Percentiles rank a stretch among this genome's conserved stretches.
Conservation (phyloP, 176 grass and related monocot genomes). For the Tuctoria greenei region DNA sequence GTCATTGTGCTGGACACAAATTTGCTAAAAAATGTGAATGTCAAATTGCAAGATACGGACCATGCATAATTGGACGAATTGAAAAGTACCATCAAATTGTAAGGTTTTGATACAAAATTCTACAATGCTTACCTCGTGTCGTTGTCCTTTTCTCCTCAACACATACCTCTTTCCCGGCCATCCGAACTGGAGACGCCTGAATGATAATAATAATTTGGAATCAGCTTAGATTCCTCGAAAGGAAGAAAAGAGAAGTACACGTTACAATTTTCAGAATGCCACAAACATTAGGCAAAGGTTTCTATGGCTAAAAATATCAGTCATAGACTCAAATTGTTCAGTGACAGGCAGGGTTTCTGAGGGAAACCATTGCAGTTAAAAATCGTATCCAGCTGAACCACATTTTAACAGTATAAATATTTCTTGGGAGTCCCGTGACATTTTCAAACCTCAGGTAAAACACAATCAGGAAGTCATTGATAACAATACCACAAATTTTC, state of each 20-base stretch:
- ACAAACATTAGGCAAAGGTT: not conserved
- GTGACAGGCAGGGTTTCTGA: not conserved
- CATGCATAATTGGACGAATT: not conserved
- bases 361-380: not conserved
- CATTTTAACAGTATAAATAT: not conserved
- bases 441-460: not conserved
- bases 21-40: not conserved
- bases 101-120: not conserved
- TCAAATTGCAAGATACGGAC: not conserved
- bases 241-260: not conserved
- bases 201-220: not conserved
- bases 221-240: not conserved
- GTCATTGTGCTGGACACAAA: not conserved
- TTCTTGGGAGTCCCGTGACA: not conserved
- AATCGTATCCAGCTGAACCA: not conserved
- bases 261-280: not conserved
- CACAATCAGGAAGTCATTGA: not conserved
- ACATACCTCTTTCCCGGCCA: constrained; percentile 46
- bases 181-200: constrained; percentile 61
- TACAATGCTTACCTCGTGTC: constrained; percentile 49
- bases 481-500: not conserved
- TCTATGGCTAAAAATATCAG: not conserved
- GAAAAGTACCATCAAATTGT: not conserved
- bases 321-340: not conserved
- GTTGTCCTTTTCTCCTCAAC: constrained; percentile 62